Evolutionary conservation across 1,139 yeast species (phyloP), one percentile per base, ranked within the genome.

Genomic region (Taiozyma sp.): DNA sequence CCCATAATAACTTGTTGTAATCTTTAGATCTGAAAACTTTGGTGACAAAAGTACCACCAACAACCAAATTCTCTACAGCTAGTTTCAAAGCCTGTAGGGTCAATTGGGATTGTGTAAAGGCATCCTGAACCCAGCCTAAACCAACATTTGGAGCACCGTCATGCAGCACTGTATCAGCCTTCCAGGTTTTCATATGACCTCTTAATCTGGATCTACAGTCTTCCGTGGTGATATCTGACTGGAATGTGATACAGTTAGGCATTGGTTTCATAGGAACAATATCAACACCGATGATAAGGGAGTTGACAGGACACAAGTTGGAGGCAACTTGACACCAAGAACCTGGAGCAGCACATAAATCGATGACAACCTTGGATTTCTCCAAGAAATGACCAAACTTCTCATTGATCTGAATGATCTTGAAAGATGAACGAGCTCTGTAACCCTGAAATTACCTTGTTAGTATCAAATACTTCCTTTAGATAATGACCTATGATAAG

Each of bases 81-180:
- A 93, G 77, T 67, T 85, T 90, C 62, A 95, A 76, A 35, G 98
- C 96, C 72, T 90, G 96, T 60, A 93, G 75, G 35, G 96, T 95
- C 63, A 93, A 81, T 67, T 93, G 98, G 22, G 97, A 89, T 73
- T 93, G 99, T 2, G 98, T 89, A 71, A 88, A 95, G 1, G 99
- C 99, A 81, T 93, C 99, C 69, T 95, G 99, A 32, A 88, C 93
- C 99, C 99, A 95, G 26, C 97, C 96, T 64, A 91, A 77, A 84
- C 99, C 99, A 60, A 93, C 99, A 66, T 93, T 95, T 29, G 99
- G 99, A 29, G 99, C 99, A 83, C 99, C 99, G 78, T 93, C 99
- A 72, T 93, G 99, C 66, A 95, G 74, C 26, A 93, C 98, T 0
- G 97, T 88, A 65, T 95, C 98, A 1, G 99, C 99, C 65, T 95